Evolutionary conservation across 345 rosid species (phyloP).

Genomic region (Hibiscus tridactylites): DNA sequence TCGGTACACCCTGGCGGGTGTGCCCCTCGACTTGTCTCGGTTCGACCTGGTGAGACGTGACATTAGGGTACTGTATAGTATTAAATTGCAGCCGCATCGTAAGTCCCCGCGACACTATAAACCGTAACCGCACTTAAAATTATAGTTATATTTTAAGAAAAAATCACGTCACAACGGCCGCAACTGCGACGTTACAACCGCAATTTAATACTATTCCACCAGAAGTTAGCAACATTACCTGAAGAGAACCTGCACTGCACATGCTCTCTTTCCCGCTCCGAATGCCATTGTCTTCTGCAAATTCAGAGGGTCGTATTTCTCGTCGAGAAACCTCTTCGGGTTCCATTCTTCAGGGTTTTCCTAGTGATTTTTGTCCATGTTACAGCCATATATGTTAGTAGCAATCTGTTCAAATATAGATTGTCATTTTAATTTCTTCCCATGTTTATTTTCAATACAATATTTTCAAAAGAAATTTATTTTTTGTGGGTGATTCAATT

Average conservation of each 20-base stretch:
- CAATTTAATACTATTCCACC: constrained; percentile 13
- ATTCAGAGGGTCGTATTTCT: constrained; percentile 39
- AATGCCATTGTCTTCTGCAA: constrained; percentile 88
- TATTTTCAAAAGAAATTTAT: background rate
- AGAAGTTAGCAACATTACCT: constrained; percentile 51
- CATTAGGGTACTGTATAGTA: no score
- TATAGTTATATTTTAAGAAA: no score
- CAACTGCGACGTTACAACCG: no score
- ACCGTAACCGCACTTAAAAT: no score
- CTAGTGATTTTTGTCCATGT: constrained; percentile 73
- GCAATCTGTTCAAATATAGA: constrained; percentile 48
- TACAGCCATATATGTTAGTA: constrained; percentile 77
- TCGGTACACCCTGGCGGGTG: no score
- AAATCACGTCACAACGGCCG: no score
- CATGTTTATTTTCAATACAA: no score
- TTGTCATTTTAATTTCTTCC: no score
- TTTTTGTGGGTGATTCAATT: background rate
- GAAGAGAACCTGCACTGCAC: constrained; percentile 60
- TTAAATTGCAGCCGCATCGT: constrained; percentile 18
- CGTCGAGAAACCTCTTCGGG: constrained; percentile 29
- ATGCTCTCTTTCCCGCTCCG: constrained; percentile 69
- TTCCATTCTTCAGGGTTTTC: constrained; percentile 15
- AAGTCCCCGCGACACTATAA: no score
- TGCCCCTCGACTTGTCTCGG: no score
- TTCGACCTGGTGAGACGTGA: no score